phyloP scores from a whole-genome alignment of 371 early-diverging fungal species.

The Coemansia sp. region DNA sequence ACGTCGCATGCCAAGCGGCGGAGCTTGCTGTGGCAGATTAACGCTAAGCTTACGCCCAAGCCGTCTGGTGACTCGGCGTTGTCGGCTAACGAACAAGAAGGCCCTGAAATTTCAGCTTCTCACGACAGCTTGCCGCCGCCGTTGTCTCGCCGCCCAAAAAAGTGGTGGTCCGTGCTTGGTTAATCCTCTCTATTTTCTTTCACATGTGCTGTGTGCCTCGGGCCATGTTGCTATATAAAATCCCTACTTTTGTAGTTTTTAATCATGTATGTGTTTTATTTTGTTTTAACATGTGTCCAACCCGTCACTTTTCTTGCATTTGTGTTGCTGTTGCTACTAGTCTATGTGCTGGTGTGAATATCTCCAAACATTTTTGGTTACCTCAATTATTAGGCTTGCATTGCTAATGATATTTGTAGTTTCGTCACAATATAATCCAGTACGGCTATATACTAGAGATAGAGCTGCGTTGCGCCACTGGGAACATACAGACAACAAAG shows the following conservation, averaged over 20 bases:
- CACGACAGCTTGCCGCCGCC: not conserved
- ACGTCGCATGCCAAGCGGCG: conserved; percentile 27
- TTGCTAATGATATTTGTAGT: not conserved
- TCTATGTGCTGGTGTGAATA: not conserved
- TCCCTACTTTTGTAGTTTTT: not conserved
- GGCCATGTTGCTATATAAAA: not conserved
- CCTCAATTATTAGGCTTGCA: not conserved
- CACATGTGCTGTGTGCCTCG: not conserved
- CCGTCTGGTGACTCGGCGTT: not conserved
- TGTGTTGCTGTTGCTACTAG: not conserved
- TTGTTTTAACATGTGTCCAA: too few species aligned
- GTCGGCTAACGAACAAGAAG: not conserved
- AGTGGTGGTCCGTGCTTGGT: conserved; percentile 49
- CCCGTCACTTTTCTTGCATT: too few species aligned
- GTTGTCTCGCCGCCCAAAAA: conserved; percentile 16
- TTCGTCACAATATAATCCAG: not conserved
- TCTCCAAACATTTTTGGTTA: too few species aligned
- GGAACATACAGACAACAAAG: not conserved
- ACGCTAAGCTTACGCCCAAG: conserved; percentile 8
- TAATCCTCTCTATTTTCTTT: not conserved
- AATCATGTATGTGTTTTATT: not conserved
- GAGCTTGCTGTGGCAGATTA: conserved; percentile 40
- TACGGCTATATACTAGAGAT: not conserved
- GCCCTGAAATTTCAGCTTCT: not conserved
- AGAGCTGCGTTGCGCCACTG: not conserved